A percentile compares a stretch with the other conserved stretches of the same genome.
Evolutionary conservation across 495 filamentous ascomycete genomes (phyloP).

Genomic region (Glarea lozoyensis): DNA sequence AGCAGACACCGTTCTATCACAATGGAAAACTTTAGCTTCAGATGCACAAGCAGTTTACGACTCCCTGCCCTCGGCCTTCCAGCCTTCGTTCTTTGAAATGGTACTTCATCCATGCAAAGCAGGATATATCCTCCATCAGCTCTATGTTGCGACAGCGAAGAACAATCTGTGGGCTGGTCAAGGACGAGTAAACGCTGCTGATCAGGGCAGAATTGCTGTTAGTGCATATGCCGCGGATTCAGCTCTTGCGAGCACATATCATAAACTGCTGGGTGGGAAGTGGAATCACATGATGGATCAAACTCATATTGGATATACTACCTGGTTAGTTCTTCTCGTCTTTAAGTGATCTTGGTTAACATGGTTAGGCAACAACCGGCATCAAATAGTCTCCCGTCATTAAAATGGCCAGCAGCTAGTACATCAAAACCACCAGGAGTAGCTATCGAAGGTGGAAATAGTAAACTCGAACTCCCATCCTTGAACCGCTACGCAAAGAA

Average conservation of each 20-base stretch:
- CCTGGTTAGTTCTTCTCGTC: neutral
- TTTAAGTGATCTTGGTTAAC: neutral
- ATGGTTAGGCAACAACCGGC: neutral
- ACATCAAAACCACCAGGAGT: constrained; percentile 41
- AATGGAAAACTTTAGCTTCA: constrained; percentile 46
- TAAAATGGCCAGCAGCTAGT: constrained; percentile 45
- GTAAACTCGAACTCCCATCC: constrained; percentile 27
- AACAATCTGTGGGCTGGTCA: constrained; percentile 58
- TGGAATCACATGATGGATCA: constrained; percentile 64
- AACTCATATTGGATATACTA: constrained; percentile 6
- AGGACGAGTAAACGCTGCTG: constrained; percentile 55
- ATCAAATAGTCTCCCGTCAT: neutral
- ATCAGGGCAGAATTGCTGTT: constrained; percentile 47
- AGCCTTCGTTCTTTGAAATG: constrained; percentile 58
- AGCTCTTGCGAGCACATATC: constrained; percentile 50
- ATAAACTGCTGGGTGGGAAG: constrained; percentile 54
- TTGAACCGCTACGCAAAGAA: constrained; percentile 49
- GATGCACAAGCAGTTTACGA: constrained; percentile 46
- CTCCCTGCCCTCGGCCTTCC: constrained; percentile 30
- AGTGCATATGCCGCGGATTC: constrained; percentile 49
- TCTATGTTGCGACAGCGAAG: constrained; percentile 48
- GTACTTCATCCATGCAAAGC: constrained; percentile 57
- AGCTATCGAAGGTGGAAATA: constrained; percentile 45
- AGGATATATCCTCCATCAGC: constrained; percentile 47
- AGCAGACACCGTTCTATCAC: constrained; percentile 49